Evolutionary conservation across 441 rosid species (phyloP), one percentile per base, ranked within the genome.

Genomic region (Adansonia rubrostipa): DNA sequence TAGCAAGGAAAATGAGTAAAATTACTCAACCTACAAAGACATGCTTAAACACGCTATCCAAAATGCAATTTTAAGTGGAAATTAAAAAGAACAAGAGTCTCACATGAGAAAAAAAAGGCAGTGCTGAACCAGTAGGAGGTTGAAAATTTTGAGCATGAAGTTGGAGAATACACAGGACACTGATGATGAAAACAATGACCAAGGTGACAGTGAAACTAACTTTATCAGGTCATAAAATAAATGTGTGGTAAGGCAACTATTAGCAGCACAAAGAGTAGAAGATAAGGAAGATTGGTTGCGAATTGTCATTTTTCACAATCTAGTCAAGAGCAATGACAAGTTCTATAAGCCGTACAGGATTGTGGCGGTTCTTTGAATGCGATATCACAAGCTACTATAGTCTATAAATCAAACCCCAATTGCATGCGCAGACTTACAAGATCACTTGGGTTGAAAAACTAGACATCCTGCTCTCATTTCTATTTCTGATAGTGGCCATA

Each of bases 381-480:
- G 19, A 24, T 22, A 45, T 19, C 11, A 69, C 53, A 47, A 48
- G 40, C 73, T 47, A 5, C 19, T 47, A 22, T 47, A 22, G 73
- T 48, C 42, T 69, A 69, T 5, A 48, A 69, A 69, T 22, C 58
- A 48, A 69, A 48, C 6, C 57, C 13, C 73, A 6, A 22, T 69
- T 57, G 50, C 42, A 48, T 22, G 6, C 58, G 24, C 40, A 22
- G 5, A 57, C 58, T 13, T 48, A 44, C 73, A 67, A 17, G 4
- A 44, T 67, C 53, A 47, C 56, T 20, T 20, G 40, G 40, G 9
- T 47, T 9, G 19, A 33, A 9, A 33, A 14, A 63, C 15, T 17
- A 17, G 33, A 67, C 53, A 42, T 44, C 28, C 71, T 17, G 53
- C 33, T 44, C 14, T 20, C 6, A 10, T 69, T 69, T 50, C 58